Conservation (phyloP, 805 yeast species). For the Nakazawaea ernobii region DNA sequence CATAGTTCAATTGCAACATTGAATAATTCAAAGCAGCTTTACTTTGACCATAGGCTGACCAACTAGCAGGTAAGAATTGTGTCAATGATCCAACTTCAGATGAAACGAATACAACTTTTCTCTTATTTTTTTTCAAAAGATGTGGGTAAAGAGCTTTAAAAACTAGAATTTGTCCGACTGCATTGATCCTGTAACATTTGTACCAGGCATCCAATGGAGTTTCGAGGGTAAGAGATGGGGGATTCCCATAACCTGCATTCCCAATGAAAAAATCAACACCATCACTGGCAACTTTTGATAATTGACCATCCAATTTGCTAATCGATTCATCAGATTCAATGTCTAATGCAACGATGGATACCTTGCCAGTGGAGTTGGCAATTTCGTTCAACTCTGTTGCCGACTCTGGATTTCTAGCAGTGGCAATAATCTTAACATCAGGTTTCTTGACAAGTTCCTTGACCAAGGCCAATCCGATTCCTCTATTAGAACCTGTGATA, state of each 20-base stretch:
- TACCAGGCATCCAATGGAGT: slow-evolving; percentile 24
- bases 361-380: neutral
- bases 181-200: slow-evolving; percentile 15
- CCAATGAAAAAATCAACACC: slow-evolving; percentile 7
- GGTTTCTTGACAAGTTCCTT: slow-evolving; percentile 19
- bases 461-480: slow-evolving; percentile 32
- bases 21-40: slow-evolving; percentile 30
- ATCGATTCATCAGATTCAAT: slow-evolving; percentile 7
- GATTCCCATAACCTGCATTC: slow-evolving; percentile 3
- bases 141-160: slow-evolving; percentile 24
- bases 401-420: slow-evolving; percentile 4
- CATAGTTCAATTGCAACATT: slow-evolving; percentile 21
- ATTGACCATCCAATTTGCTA: neutral
- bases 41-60: slow-evolving; percentile 27
- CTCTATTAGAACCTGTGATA: slow-evolving; percentile 38
- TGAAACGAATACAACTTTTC: slow-evolving; percentile 26
- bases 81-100: slow-evolving; percentile 23
- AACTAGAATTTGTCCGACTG: slow-evolving; percentile 27
- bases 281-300: slow-evolving; percentile 6
- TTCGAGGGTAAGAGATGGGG: neutral
- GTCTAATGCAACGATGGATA: slow-evolving; percentile 9
- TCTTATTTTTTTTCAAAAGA: slow-evolving; percentile 18
- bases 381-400: neutral
- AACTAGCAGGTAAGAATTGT: slow-evolving; percentile 16
- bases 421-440: slow-evolving; percentile 18